phyloP scores from a whole-genome alignment of 1,139 yeast genomes.

The Suhomyces yuchorum region DNA sequence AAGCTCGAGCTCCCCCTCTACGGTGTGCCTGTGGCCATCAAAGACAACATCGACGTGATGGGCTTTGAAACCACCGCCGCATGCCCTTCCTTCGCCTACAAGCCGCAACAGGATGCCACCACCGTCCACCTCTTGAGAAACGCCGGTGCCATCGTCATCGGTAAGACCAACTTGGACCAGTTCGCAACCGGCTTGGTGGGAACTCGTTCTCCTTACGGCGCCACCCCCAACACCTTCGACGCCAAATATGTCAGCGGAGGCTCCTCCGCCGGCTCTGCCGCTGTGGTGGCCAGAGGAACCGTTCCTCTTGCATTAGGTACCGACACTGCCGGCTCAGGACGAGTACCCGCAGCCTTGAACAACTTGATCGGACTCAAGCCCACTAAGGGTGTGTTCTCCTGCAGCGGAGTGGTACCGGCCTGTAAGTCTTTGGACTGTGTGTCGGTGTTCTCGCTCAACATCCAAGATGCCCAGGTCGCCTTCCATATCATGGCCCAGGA shows the following conservation, averaged over 20 bases:
- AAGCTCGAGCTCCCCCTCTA: conserved; percentile 60
- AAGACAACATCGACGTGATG: conserved; percentile 89
- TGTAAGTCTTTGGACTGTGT: conserved; percentile 94
- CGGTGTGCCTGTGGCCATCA: conserved; percentile 94
- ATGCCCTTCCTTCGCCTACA: conserved; percentile 78
- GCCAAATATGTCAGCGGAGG: conserved; percentile 87
- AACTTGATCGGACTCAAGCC: conserved; percentile 92
- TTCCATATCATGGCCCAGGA: conserved; percentile 70
- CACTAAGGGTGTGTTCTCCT: conserved; percentile 81
- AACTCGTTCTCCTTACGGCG: conserved; percentile 90
- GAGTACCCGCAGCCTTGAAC: conserved; percentile 97
- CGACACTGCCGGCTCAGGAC: conserved; percentile 98
- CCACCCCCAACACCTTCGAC: conserved; percentile 77
- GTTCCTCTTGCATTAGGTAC: conserved; percentile 91
- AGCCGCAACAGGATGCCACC: conserved; percentile 71
- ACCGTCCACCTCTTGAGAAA: conserved; percentile 68
- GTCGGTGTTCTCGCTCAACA: conserved; percentile 74
- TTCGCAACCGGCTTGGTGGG: conserved; percentile 98
- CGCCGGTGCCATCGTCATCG: conserved; percentile 88
- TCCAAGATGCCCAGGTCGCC: conserved; percentile 79
- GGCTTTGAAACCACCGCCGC: conserved; percentile 91
- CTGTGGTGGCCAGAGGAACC: conserved; percentile 83
- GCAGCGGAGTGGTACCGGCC: conserved; percentile 94
- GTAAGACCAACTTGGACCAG: conserved; percentile 93
- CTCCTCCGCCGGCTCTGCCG: conserved; percentile 93